These are phyloP conservation scores for Obelidium mucronatum DNA, from an alignment of 192 early-diverging fungal species.

Conservation along the genomic window DNA sequence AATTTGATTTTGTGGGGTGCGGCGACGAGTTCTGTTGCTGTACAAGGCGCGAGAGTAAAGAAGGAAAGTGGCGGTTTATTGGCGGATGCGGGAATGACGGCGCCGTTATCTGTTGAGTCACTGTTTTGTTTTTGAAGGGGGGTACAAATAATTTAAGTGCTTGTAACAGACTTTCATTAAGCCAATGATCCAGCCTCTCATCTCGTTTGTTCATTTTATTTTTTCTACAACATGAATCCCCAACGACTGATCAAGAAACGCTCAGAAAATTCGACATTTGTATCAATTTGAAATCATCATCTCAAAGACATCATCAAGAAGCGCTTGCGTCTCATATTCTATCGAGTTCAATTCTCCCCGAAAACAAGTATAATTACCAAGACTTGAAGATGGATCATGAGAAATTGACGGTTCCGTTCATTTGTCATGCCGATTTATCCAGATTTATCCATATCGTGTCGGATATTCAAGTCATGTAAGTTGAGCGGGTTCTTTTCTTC, in stretches of 20 bases:
- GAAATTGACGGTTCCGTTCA: not conserved
- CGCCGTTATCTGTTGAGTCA: not conserved
- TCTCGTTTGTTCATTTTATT: not conserved
- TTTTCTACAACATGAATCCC: too few relatives aligned
- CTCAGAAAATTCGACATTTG: conserved; percentile 22
- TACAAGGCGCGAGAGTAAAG: not conserved
- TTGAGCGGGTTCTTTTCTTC: not conserved
- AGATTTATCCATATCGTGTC: conserved; percentile 4
- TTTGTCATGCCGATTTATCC: not conserved
- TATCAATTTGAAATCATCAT: conserved; percentile 13
- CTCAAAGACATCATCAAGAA: not conserved
- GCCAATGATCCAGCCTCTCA: not conserved
- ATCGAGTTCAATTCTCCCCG: too few relatives aligned
- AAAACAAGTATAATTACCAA: not conserved
- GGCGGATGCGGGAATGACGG: not conserved
- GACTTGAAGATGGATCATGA: not conserved
- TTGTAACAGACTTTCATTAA: too few relatives aligned
- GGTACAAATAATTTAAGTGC: too few relatives aligned
- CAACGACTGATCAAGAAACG: not conserved
- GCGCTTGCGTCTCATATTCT: not conserved
- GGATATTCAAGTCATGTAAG: not conserved
- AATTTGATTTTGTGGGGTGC: conserved; percentile 15
- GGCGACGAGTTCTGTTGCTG: not conserved
- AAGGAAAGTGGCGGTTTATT: not conserved
- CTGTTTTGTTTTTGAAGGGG: not conserved